These are phyloP conservation scores for Torrubiella hemipterigena DNA, from an alignment of 2,329 filamentous ascomycete genomes.

Conservation along the genomic window DNA sequence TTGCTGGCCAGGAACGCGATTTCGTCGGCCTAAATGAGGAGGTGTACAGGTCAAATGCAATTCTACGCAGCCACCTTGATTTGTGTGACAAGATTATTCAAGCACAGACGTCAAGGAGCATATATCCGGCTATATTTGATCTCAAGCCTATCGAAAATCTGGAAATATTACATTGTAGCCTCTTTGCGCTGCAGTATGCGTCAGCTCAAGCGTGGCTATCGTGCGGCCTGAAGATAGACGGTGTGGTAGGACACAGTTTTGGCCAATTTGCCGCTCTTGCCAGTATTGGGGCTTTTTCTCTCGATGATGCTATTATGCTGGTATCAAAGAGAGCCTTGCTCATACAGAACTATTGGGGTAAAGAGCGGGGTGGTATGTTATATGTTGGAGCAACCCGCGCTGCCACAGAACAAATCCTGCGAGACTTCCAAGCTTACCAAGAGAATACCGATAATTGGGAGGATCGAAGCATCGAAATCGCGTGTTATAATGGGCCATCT, in stretches of 20 bases:
- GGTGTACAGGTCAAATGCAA: neutral
- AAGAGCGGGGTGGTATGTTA: conserved; percentile 22
- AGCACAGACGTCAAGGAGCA: too few relatives aligned
- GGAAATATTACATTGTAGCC: conserved; percentile 1
- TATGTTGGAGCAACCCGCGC: conserved; percentile 9
- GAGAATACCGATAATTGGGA: too few relatives aligned
- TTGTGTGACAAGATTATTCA: neutral
- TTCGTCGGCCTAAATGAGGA: conserved; percentile 6
- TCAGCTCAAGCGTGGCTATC: conserved; percentile 8
- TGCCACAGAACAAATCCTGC: too few relatives aligned
- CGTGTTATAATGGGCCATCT: conserved; percentile 5
- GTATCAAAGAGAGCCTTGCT: conserved; percentile 18
- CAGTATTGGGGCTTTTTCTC: conserved; percentile 17
- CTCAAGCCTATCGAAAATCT: neutral
- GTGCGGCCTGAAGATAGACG: conserved; percentile 4
- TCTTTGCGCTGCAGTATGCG: conserved; percentile 8
- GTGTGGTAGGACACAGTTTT: conserved; percentile 23
- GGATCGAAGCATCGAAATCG: too few relatives aligned
- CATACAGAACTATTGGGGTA: conserved; percentile 19
- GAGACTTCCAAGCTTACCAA: too few relatives aligned
- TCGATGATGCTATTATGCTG: conserved; percentile 18
- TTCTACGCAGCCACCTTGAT: neutral
- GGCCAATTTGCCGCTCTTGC: conserved; percentile 24
- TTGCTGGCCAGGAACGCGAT: neutral
- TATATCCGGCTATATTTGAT: conserved; percentile 3